These are phyloP conservation scores for Bipolaris bicolor DNA, from an alignment of 2,329 filamentous ascomycete genomes.

Conservation along the genomic window DNA sequence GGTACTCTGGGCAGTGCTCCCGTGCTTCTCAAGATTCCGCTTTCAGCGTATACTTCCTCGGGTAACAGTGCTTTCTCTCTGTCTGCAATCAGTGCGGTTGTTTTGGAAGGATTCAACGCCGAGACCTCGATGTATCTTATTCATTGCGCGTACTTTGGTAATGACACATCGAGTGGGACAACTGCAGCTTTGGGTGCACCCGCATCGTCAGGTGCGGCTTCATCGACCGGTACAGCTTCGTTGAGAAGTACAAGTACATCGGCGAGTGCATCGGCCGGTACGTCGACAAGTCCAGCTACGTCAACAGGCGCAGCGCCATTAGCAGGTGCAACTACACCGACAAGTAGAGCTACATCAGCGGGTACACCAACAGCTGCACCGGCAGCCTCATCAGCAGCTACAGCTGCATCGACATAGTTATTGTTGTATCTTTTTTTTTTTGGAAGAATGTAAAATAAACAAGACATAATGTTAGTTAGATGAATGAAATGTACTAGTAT, in stretches of 20 bases:
- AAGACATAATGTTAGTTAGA: not conserved
- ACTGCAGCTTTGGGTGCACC: not conserved
- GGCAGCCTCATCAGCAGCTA: not conserved
- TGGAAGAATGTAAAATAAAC: not conserved
- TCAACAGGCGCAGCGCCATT: not conserved
- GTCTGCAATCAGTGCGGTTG: slow-evolving; percentile 7
- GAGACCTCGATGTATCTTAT: slow-evolving; percentile 10
- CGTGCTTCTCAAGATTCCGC: slow-evolving; percentile 9
- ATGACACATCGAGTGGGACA: not conserved
- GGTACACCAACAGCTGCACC: not conserved
- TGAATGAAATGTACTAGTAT: not conserved
- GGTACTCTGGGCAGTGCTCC: slow-evolving; percentile 6
- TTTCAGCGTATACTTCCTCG: slow-evolving; percentile 4
- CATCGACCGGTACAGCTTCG: not conserved
- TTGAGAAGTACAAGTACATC: too few species aligned
- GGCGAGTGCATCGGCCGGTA: too few species aligned
- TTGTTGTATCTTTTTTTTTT: too few species aligned
- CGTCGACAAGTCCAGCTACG: too few species aligned
- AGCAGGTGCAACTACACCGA: not conserved
- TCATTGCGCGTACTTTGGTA: slow-evolving; percentile 14
- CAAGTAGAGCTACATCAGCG: not conserved
- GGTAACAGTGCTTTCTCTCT: slow-evolving; percentile 8
- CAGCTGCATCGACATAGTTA: not conserved
- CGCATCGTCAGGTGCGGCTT: not conserved
- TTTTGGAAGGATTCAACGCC: slow-evolving; percentile 4